Conservation (phyloP, 768 basidiomycete species). For the Sistotremastrum niveocremeum region DNA sequence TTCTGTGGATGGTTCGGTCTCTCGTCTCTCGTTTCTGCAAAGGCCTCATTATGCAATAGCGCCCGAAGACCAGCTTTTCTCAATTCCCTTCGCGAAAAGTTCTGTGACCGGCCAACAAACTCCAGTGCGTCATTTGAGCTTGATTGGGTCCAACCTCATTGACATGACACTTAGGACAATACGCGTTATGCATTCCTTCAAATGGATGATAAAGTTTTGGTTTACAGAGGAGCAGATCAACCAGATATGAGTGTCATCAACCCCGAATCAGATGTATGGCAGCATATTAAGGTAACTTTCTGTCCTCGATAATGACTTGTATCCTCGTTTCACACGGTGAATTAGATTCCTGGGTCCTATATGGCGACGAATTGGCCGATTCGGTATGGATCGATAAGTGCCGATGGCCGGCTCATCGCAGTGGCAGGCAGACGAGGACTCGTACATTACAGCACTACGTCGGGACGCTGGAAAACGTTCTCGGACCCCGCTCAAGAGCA, state of each 20-base stretch:
- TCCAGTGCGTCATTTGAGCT: conserved; percentile 41
- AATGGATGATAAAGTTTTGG: conserved; percentile 84
- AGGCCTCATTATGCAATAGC: conserved; percentile 22
- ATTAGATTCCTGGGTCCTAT: conserved; percentile 79
- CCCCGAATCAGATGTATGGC: conserved; percentile 96
- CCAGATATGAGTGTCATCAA: conserved; percentile 98
- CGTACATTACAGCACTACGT: conserved; percentile 86
- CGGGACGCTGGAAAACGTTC: conserved; percentile 93
- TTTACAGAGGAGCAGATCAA: conserved; percentile 94
- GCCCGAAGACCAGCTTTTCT: conserved; percentile 59
- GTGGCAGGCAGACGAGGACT: conserved; percentile 85
- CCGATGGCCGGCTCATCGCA: conserved; percentile 83
- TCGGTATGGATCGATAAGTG: conserved; percentile 79
- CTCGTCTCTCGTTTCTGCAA: background rate
- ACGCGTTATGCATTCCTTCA: conserved; percentile 92
- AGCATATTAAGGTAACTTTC: conserved; percentile 68
- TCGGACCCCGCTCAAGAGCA: conserved; percentile 71
- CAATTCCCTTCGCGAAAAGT: conserved; percentile 89
- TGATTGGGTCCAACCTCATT: conserved; percentile 1
- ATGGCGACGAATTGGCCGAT: conserved; percentile 89
- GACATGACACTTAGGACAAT: conserved; percentile 54
- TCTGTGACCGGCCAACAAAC: conserved; percentile 84
- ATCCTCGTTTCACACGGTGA: conserved; percentile 1
- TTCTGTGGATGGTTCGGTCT: conserved; percentile 33
- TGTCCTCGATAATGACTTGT: conserved; percentile 1